Percentiles rank a stretch among this genome's conserved stretches.
Evolutionary conservation across 306 rosid species (phyloP).

Genomic region (Cyamopsis tetragonoloba): DNA sequence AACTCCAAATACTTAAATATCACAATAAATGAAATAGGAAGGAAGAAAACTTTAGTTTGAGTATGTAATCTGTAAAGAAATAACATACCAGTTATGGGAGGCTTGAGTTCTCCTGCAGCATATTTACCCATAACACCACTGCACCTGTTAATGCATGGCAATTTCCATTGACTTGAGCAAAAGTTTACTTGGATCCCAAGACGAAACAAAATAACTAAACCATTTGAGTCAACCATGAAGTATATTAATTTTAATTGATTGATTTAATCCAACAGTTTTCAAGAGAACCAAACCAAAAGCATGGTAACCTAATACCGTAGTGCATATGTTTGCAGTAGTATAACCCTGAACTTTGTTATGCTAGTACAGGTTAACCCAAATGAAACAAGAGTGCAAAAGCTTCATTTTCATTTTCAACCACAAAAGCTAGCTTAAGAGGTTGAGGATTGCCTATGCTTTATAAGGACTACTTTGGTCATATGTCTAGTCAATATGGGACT

Average conservation of each 20-base stretch:
- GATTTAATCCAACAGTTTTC: neutral
- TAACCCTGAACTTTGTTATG: neutral
- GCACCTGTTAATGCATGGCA: slow-evolving; percentile 57
- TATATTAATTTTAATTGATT: too few species aligned
- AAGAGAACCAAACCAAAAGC: slow-evolving; percentile 9
- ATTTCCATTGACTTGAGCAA: neutral
- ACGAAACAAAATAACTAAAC: neutral
- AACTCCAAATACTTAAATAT: neutral
- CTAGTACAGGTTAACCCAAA: neutral
- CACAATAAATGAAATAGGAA: neutral
- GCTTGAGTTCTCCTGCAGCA: slow-evolving; percentile 90
- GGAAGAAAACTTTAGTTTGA: neutral
- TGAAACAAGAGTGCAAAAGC: too few species aligned
- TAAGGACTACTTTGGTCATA: too few species aligned
- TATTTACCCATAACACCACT: slow-evolving; percentile 95
- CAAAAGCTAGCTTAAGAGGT: too few species aligned
- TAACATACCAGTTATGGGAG: slow-evolving; percentile 66
- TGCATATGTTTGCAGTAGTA: neutral
- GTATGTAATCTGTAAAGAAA: neutral
- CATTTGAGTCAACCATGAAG: neutral
- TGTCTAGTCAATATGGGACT: too few species aligned
- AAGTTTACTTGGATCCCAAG: neutral
- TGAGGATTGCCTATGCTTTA: too few species aligned
- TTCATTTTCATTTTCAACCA: too few species aligned
- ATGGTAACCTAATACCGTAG: neutral